A percentile compares a stretch with the other conserved stretches of the same genome.
Conservation (phyloP, 2,329 filamentous ascomycete genomes). For the Raffaelea arxii region DNA sequence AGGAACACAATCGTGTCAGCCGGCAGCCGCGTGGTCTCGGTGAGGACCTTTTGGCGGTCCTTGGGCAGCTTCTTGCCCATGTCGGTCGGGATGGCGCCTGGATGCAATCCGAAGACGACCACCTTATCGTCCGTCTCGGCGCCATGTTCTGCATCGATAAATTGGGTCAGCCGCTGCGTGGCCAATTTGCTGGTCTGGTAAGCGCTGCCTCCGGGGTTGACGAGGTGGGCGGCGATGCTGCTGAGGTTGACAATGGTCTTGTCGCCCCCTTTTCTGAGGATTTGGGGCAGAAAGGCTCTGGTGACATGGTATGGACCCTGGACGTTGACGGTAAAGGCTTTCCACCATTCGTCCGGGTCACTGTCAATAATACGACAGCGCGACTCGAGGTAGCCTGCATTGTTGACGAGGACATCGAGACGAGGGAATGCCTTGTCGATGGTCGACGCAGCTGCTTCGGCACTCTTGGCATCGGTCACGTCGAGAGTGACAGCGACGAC, state of each 20-base stretch:
- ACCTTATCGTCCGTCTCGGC: constrained; percentile 24
- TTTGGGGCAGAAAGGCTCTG: constrained; percentile 36
- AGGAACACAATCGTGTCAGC: constrained; percentile 17
- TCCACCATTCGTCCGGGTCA: constrained; percentile 33
- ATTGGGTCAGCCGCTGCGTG: constrained; percentile 32
- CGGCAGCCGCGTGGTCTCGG: constrained; percentile 13
- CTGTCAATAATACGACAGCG: constrained; percentile 24
- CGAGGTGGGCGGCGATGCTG: constrained; percentile 27
- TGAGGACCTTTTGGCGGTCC: constrained; percentile 8
- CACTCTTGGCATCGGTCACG: constrained; percentile 23
- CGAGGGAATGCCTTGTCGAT: constrained; percentile 21
- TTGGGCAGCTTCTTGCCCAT: constrained; percentile 26
- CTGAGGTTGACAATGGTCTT: constrained; percentile 32
- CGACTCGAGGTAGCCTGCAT: constrained; percentile 29
- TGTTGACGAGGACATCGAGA: constrained; percentile 29
- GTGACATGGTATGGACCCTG: constrained; percentile 36
- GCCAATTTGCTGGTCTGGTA: constrained; percentile 39
- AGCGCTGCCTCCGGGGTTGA: constrained; percentile 24
- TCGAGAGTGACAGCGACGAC: constrained; percentile 22
- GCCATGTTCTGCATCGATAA: constrained; percentile 30
- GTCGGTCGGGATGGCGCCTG: constrained; percentile 34
- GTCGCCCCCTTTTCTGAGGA: constrained; percentile 21
- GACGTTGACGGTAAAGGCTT: constrained; percentile 39
- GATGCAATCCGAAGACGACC: constrained; percentile 32
- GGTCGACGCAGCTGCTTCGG: constrained; percentile 22